These are phyloP conservation scores for Pythium phragmiticola DNA, from an alignment of 352 stramenopile species.

Conservation along the genomic window DNA sequence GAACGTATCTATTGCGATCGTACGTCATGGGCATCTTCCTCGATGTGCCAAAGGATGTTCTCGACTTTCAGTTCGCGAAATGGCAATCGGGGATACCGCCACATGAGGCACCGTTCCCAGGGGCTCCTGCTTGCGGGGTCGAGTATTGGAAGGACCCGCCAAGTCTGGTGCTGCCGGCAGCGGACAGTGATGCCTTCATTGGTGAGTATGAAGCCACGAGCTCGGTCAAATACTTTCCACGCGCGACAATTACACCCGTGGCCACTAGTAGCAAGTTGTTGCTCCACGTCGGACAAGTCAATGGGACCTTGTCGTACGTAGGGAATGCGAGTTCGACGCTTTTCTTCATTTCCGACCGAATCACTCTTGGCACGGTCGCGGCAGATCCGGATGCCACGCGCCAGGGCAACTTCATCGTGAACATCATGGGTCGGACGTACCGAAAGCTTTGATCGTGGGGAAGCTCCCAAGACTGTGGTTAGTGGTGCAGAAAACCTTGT, in stretches of 20 bases:
- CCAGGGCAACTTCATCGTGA: background rate
- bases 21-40: constrained; percentile 70
- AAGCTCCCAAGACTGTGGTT: background rate
- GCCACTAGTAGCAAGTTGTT: no score
- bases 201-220: constrained; percentile 39
- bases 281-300: background rate
- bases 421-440: background rate
- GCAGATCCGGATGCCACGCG: background rate
- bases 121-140: constrained; percentile 37
- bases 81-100: constrained; percentile 29
- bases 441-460: background rate
- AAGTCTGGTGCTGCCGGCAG: constrained; percentile 23
- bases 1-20: constrained; percentile 51
- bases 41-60: constrained; percentile 46
- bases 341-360: background rate
- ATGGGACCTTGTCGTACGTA: constrained; percentile 3
- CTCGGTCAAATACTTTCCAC: constrained; percentile 40
- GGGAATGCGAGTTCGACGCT: constrained; percentile 4
- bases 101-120: constrained; percentile 26
- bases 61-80: constrained; percentile 39
- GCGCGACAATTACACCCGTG: no score
- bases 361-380: no score
- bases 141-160: constrained; percentile 41
- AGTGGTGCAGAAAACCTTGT: background rate
- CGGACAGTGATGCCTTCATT: constrained; percentile 30